Percentiles rank a stretch among this genome's conserved stretches.
Evolutionary conservation across 306 rosid species (phyloP).

Genomic region (barrel medic (Medicago truncatula)): MtrunA17r5.0-ANR NC_053042.1:45186001-45186500

Average conservation of each 20-base stretch:
- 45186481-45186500: constrained; percentile 83
- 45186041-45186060: constrained; percentile 31
- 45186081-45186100: constrained; percentile 33
- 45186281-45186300: constrained; percentile 59
- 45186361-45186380: constrained; percentile 89
- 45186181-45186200: constrained; percentile 38
- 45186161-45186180: constrained; percentile 18
- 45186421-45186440: constrained; percentile 93
- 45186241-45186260: constrained; percentile 73
- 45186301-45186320: constrained; percentile 80
- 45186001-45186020: constrained; percentile 27
- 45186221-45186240: constrained; percentile 86
- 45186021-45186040: constrained; percentile 23
- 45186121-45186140: constrained; percentile 29
- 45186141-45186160: constrained; percentile 27
- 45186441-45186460: constrained; percentile 95
- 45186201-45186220: constrained; percentile 54
- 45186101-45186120: constrained; percentile 19
- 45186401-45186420: constrained; percentile 78
- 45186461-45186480: constrained; percentile 89
- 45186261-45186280: constrained; percentile 57
- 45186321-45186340: constrained; percentile 85
- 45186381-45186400: constrained; percentile 90
- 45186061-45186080: constrained; percentile 12
- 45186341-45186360: constrained; percentile 94